A percentile compares a stretch with the other conserved stretches of the same genome.
These are phyloP conservation scores for Hermanozyma aechmeae DNA, from an alignment of 805 yeast genomes.

Conservation along the genomic window DNA sequence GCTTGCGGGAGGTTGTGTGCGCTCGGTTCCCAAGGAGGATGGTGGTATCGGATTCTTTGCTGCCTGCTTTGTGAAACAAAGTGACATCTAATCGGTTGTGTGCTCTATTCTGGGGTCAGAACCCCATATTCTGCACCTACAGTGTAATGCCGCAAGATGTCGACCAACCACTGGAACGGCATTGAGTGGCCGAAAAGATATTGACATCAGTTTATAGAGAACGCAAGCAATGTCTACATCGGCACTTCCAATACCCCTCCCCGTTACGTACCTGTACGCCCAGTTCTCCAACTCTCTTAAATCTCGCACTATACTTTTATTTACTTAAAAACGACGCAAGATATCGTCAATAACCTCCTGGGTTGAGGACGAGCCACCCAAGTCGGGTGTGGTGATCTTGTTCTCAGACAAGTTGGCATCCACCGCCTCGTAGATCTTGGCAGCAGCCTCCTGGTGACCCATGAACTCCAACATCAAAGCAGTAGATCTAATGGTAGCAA, in stretches of 20 bases:
- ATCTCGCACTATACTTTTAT: background rate
- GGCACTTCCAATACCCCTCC: no score
- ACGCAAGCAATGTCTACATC: no score
- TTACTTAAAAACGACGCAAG: slow-evolving; percentile 35
- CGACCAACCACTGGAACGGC: no score
- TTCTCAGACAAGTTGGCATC: slow-evolving; percentile 85
- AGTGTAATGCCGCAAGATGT: no score
- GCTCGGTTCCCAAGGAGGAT: slow-evolving; percentile 79
- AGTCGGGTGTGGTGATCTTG: slow-evolving; percentile 79
- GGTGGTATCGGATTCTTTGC: slow-evolving; percentile 99
- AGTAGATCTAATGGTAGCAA: slow-evolving; percentile 96
- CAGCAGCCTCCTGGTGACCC: slow-evolving; percentile 86
- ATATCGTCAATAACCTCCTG: slow-evolving; percentile 83
- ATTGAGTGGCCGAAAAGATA: no score
- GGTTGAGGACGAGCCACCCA: slow-evolving; percentile 86
- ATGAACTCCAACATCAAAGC: slow-evolving; percentile 96
- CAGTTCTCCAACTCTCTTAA: no score
- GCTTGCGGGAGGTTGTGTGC: slow-evolving; percentile 77
- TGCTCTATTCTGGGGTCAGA: no score
- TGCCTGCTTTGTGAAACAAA: slow-evolving; percentile 66
- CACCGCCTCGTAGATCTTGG: slow-evolving; percentile 86
- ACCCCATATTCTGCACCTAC: no score
- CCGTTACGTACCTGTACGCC: no score
- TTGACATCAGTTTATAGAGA: no score
- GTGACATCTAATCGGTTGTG: no score